A percentile compares a stretch with the other conserved stretches of the same genome.
These are phyloP conservation scores for Lizonia empirigonia DNA, from an alignment of 2,329 filamentous ascomycete species.

Conservation along the genomic window DNA sequence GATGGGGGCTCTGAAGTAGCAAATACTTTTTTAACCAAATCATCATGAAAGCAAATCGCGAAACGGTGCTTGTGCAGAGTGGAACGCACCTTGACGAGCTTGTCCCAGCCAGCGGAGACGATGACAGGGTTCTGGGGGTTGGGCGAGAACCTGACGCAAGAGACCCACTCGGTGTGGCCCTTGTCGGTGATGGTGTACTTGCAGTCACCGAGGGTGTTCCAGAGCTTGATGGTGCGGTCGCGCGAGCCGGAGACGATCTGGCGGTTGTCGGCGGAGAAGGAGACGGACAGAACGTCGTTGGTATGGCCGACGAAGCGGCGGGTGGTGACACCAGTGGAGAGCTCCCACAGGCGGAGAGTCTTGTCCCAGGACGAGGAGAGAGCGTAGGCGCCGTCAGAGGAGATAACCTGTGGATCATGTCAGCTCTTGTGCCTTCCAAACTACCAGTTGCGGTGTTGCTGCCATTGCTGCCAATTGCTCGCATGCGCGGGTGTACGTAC, in stretches of 20 bases:
- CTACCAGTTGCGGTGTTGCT: conserved; percentile 6
- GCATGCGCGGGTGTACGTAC: conserved; percentile 64
- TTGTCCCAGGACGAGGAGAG: conserved; percentile 99
- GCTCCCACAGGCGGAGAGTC: conserved; percentile 99
- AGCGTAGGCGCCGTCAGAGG: conserved; percentile 98
- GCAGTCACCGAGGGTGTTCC: conserved; percentile 99
- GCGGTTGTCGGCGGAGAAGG: conserved; percentile 99
- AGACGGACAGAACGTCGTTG: conserved; percentile 99
- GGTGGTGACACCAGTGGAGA: conserved; percentile 94
- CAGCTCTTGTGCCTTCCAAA: conserved; percentile 37
- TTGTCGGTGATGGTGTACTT: conserved; percentile 99
- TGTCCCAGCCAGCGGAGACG: conserved; percentile 98
- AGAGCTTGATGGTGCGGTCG: conserved; percentile 99
- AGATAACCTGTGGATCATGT: conserved; percentile 78
- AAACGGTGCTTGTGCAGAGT: conserved; percentile 46
- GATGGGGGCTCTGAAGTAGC: conserved; percentile 20
- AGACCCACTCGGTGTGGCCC: conserved; percentile 99
- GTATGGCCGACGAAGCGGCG: conserved; percentile 98
- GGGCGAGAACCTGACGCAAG: conserved; percentile 98
- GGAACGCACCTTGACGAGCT: conserved; percentile 95
- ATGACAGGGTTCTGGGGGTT: conserved; percentile 99
- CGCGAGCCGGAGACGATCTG: conserved; percentile 99
- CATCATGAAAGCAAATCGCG: conserved; percentile 80
- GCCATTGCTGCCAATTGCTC: conserved; percentile 27
- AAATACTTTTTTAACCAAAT: conserved; percentile 47